phyloP scores from a whole-genome alignment of 352 stramenopile species.

The Phytophthora citrophthora region DNA sequence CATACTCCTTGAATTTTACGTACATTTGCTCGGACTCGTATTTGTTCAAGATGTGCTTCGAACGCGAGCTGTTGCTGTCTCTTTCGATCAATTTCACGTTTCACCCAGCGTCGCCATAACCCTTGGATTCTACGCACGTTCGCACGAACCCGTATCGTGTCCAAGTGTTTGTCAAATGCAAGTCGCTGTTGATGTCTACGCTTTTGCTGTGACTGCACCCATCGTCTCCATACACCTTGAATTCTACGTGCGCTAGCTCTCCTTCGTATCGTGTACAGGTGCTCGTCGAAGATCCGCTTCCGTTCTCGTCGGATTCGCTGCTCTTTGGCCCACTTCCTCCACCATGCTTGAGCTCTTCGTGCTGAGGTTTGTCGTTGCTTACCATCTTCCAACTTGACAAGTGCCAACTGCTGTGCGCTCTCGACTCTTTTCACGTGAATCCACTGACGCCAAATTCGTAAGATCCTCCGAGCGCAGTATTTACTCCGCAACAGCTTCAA shows the following conservation, averaged over 20 bases:
- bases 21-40: constrained; percentile 12
- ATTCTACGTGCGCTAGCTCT: too few relatives aligned
- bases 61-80: constrained; percentile 4
- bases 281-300: constrained; percentile 3
- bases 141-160: constrained; percentile 6
- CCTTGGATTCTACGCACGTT: constrained; percentile 32
- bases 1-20: constrained; percentile 26
- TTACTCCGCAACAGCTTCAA: constrained; percentile 25
- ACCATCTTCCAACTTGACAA: constrained; percentile 9
- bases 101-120: constrained; percentile 24
- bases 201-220: not conserved
- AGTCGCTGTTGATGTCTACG: constrained; percentile 8
- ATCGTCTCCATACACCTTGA: too few relatives aligned
- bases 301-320: constrained; percentile 19
- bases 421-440: constrained; percentile 12
- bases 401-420: constrained; percentile 12
- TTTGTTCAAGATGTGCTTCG: constrained; percentile 1
- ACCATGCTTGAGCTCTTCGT: constrained; percentile 26
- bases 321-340: constrained; percentile 17
- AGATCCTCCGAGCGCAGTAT: constrained; percentile 27
- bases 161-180: not conserved
- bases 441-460: constrained; percentile 30
- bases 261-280: constrained; percentile 3
- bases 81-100: constrained; percentile 4
- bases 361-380: constrained; percentile 17